Evolutionary conservation across 306 rosid species (phyloP).

Genomic region (Glycine latifolia): DNA sequence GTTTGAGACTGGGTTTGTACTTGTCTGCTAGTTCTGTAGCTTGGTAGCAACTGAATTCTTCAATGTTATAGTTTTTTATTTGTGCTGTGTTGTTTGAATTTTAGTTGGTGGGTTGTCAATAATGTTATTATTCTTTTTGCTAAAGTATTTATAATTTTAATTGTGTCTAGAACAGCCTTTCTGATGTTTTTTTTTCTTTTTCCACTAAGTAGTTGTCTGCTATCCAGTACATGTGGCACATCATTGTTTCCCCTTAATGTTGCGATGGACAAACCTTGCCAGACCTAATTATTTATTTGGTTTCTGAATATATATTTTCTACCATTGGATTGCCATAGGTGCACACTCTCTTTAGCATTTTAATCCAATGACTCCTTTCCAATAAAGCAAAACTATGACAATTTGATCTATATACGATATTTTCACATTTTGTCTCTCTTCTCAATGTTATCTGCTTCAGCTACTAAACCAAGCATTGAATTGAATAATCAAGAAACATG

Average conservation of each 20-base stretch:
- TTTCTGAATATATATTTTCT: background rate
- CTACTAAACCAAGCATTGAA: background rate
- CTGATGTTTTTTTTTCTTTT: background rate
- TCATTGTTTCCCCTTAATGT: background rate
- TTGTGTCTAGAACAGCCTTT: background rate
- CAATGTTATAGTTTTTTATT: background rate
- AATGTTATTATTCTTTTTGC: background rate
- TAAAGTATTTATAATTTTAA: background rate
- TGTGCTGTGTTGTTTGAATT: slow-evolving; percentile 19
- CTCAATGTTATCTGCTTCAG: background rate
- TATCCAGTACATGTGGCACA: background rate
- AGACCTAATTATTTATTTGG: slow-evolving; percentile 7
- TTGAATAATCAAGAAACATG: background rate
- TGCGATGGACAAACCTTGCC: background rate
- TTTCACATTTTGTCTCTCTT: background rate
- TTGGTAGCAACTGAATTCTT: slow-evolving; percentile 12
- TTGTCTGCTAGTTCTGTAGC: background rate
- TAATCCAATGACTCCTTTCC: background rate
- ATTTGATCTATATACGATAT: slow-evolving; percentile 20
- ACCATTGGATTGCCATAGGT: slow-evolving; percentile 3
- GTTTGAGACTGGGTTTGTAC: background rate
- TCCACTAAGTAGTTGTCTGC: background rate
- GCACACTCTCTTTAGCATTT: background rate
- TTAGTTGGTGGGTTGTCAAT: slow-evolving; percentile 14
- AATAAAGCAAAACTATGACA: background rate